These are phyloP conservation scores for Podaxis sp. DNA, from an alignment of 768 basidiomycete genomes.

Conservation along the genomic window DNA sequence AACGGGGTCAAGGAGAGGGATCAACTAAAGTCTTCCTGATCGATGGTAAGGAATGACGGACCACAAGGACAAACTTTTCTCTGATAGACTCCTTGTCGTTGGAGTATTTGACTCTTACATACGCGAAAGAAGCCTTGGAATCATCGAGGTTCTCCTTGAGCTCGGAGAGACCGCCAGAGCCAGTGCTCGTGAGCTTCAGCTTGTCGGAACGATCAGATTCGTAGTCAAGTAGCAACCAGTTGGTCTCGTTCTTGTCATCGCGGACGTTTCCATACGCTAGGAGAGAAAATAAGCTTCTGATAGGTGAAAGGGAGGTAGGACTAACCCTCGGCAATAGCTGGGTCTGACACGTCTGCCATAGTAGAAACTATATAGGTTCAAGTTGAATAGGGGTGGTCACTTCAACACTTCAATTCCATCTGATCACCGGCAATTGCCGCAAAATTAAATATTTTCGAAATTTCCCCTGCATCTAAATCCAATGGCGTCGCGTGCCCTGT, in stretches of 20 bases:
- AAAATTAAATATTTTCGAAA: not conserved
- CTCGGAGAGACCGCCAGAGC: constrained; percentile 77
- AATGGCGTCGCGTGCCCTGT: constrained; percentile 2
- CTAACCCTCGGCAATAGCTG: constrained; percentile 70
- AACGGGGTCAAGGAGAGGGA: not conserved
- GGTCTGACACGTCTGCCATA: constrained; percentile 82
- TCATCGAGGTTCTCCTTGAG: constrained; percentile 71
- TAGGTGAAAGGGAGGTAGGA: constrained; percentile 6
- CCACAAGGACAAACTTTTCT: constrained; percentile 86
- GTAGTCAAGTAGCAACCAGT: constrained; percentile 91
- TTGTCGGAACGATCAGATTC: constrained; percentile 82
- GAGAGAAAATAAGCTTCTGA: constrained; percentile 23
- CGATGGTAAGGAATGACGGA: constrained; percentile 25
- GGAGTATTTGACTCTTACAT: constrained; percentile 79
- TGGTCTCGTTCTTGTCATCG: constrained; percentile 79
- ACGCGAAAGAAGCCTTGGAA: constrained; percentile 77
- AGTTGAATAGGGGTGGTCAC: not conserved
- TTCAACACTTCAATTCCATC: not conserved
- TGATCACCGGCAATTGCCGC: constrained; percentile 10
- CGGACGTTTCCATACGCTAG: constrained; percentile 88
- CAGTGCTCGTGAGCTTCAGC: constrained; percentile 74
- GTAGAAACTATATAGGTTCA: not conserved
- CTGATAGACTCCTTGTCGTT: constrained; percentile 85
- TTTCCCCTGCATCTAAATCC: not conserved
- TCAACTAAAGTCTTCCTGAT: constrained; percentile 5